Conservation (phyloP, 2,329 filamentous ascomycete genomes). For the Xylariaceae sp. region DNA sequence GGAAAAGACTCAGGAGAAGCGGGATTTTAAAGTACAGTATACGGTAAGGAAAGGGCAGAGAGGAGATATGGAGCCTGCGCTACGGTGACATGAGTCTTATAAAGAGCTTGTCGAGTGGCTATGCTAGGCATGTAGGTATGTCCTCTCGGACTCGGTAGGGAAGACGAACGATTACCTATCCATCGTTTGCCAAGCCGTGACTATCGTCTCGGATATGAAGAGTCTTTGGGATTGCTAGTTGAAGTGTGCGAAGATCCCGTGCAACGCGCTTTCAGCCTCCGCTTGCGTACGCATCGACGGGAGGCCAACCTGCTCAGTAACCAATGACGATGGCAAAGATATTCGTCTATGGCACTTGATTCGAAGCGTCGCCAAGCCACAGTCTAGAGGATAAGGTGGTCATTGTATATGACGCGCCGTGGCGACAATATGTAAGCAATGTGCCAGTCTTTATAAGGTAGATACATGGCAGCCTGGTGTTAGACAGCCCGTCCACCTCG, state of each 20-base stretch:
- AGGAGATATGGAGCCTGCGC: no score
- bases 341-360: conserved; percentile 6
- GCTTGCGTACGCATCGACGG: not conserved
- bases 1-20: no score
- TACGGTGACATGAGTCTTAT: no score
- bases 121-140: no score
- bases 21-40: no score
- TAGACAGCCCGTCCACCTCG: not conserved
- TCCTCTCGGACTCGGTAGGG: no score
- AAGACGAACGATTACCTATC: conserved; percentile 32
- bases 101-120: no score
- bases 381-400: not conserved
- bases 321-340: conserved; percentile 9
- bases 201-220: conserved; percentile 26
- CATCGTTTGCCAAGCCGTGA: conserved; percentile 31
- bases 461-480: not conserved
- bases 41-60: no score
- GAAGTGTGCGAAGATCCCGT: conserved; percentile 14
- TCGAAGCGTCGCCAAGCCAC: not conserved
- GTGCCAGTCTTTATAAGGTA: no score
- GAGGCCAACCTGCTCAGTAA: not conserved
- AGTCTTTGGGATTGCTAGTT: conserved; percentile 23
- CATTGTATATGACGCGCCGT: no score
- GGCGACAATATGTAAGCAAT: no score
- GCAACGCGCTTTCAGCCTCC: conserved; percentile 32